Base-by-base conservation (phyloP, 1,139 yeast species). In the Pichia sp. region DNA sequence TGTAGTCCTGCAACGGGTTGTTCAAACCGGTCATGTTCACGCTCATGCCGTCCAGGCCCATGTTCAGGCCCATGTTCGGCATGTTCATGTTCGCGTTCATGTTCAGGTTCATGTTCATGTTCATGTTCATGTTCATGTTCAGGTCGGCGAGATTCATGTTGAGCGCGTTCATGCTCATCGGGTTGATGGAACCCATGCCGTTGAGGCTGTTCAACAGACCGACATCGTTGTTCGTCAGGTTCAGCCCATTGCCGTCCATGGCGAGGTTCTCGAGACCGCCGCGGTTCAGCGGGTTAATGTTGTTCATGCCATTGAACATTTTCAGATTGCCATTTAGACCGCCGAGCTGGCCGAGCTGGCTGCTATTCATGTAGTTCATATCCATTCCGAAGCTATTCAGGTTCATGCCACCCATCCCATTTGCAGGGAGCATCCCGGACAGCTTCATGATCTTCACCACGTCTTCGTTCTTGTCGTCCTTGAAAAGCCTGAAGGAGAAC, bases 401-500 rank as follows among this genome's bases (percentile, higher is more conserved):
- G 11, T 32, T 32, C 49, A 19, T 34, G 13, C n/a, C 19, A 30
- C 23, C 32, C 31, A 44, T 26, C n/a, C 45, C 16, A 8, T 10
- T 19, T 16, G 30, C 8, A 41, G 44, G 44, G 11, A 41, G 19
- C 8, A 41, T 16, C 26, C 11, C 23, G 29, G 23, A 45, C 6
- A 5, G 2, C 13, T 29, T 32, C 15, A 32, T 11, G 15, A 34
- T 72, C 71, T 58, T 76, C 23, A 40, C 49, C 45, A 36, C 26
- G 8, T 45, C 47, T 7, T 75, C 49, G 77, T 69, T 81, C 54
- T 70, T 69, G 50, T 78, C 80, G 61, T 79, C 83, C 61, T 75
- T 77, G 38, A 75, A 65, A 49, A 77, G 67, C 43, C 78, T 81
- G 62, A 79, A 80, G 47, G 69, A 69, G 56, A 70, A 69, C 4